Evolutionary conservation across 306 rosid genomes (phyloP), one percentile per base, ranked within the genome.

Genomic region (Vigna angularis): DNA sequence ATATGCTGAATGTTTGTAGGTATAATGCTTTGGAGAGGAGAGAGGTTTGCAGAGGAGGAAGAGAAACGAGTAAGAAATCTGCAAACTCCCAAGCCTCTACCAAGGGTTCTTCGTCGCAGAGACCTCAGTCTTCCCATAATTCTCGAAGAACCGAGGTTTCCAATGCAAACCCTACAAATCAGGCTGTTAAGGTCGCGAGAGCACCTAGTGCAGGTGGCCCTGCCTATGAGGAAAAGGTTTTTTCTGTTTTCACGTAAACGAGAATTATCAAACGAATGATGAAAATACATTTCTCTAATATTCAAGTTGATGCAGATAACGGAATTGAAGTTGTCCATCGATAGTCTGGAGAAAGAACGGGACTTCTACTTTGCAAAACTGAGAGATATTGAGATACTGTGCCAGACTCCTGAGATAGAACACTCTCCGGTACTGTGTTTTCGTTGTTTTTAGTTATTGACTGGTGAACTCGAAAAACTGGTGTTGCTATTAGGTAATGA

Each of bases 271-370:
- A 44, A 26, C 32, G 22, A 51, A 51, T 50, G n/a, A 11, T 61
- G 30, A 5, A n/a, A 13, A 38, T 62, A 3, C 13, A 20, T 70
- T 42, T 3, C 3, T n/a, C 51, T 74, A 24, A 82, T 26, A 5
- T 36, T 66, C 28, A 55, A 62, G 9, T 68, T 0, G 47, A 70
- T 86, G 89, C 90, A 95, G 99, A 85, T 95, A 79, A 95, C 99
- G 0, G 92, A 86, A 67, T 82, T 95, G 88, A 96, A 96, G 77
- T 77, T 96, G 20, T 93, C 99, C 3, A 88, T 96, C 48, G 98
- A 96, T 76, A 91, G 96, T 81, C 99, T 96, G 67, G 99, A 96
- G 89, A 96, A 96, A 86, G 98, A 96, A 70, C 70, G 99, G 55
- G 98, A 96, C 63, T 96, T 93, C 88, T 96, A 96, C 81, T 95